phyloP scores from a whole-genome alignment of 1,284 basidiomycete genomes.

The Cutaneotrichosporon sp. region DNA sequence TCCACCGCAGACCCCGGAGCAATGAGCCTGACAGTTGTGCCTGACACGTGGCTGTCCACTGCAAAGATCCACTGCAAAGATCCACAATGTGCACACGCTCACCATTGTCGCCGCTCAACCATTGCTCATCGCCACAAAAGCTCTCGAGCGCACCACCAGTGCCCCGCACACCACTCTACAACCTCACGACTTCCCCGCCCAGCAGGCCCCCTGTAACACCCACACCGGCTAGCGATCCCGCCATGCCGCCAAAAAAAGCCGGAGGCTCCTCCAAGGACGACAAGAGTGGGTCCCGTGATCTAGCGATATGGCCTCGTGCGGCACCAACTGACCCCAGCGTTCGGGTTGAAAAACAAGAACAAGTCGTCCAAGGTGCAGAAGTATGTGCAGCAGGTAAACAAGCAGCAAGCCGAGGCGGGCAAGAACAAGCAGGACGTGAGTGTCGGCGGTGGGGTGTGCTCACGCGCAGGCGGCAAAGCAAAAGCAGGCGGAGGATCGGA shows the following conservation, averaged over 20 bases:
- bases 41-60: neutral
- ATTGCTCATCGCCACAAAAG: neutral
- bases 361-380: slow-evolving; percentile 90
- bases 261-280: slow-evolving; percentile 31
- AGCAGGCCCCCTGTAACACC: neutral
- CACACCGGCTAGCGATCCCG: slow-evolving; percentile 20
- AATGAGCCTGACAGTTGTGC: neutral
- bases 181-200: neutral
- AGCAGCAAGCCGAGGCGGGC: slow-evolving; percentile 61
- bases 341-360: slow-evolving; percentile 96
- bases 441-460: slow-evolving; percentile 6
- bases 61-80: neutral
- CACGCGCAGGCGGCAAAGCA: slow-evolving; percentile 63
- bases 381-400: slow-evolving; percentile 70
- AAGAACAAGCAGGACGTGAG: slow-evolving; percentile 64
- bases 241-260: slow-evolving; percentile 41
- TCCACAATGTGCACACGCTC: no score
- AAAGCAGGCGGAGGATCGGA: slow-evolving; percentile 70
- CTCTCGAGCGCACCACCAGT: neutral
- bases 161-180: neutral
- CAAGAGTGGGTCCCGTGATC: slow-evolving; percentile 22
- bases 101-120: no score
- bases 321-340: slow-evolving; percentile 52
- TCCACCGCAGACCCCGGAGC: neutral
- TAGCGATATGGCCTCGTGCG: no score